Conservation (phyloP, 306 rosid genomes). For the Sicyos edulis region DNA sequence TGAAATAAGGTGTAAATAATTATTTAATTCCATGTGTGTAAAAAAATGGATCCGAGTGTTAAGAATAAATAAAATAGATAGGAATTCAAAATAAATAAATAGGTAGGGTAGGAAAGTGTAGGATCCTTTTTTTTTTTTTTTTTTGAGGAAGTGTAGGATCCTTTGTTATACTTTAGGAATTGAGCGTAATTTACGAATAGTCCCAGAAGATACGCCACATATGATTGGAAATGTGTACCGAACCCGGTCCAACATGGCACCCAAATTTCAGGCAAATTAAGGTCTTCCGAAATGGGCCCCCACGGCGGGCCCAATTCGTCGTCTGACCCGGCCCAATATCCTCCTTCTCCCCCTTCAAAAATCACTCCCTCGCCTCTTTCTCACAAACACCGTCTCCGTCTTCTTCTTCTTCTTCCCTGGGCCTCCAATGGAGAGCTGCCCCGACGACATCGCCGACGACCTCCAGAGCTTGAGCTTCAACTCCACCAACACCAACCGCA, state of each 20-base stretch:
- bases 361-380: background rate
- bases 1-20: background rate
- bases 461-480: constrained; percentile 71
- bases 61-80: background rate
- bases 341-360: constrained; percentile 22
- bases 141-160: too few relatives aligned
- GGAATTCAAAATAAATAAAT: too few relatives aligned
- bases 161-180: too few relatives aligned
- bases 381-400: too few relatives aligned
- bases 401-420: constrained; percentile 9
- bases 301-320: constrained; percentile 4
- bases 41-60: background rate
- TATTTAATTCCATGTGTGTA: background rate
- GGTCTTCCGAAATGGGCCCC: constrained; percentile 1
- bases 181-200: constrained; percentile 17
- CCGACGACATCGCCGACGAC: constrained; percentile 71
- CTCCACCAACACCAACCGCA: constrained; percentile 55
- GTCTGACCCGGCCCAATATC: constrained; percentile 3
- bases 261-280: constrained; percentile 10
- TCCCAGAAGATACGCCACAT: constrained; percentile 14
- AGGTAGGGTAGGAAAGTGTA: too few relatives aligned
- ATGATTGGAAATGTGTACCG: constrained; percentile 19
- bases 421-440: constrained; percentile 58
- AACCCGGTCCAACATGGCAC: constrained; percentile 24
- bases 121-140: too few relatives aligned